Percentiles rank a stretch among this genome's conserved stretches.
Evolutionary conservation across 345 rosid species (phyloP).

Genomic region (Rhodamnia argentea): DNA sequence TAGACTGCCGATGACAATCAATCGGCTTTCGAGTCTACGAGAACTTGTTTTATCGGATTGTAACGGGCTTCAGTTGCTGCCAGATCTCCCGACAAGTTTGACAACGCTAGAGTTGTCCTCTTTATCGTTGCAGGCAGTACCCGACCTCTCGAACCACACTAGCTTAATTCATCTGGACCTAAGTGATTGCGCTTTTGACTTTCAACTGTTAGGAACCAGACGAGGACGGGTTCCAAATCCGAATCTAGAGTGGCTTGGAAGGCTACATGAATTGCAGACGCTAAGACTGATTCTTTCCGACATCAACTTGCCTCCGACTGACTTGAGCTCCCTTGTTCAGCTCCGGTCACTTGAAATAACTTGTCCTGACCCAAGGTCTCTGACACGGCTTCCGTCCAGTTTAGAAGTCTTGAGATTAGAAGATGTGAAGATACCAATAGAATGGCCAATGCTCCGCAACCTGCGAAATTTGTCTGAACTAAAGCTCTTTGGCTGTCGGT

Average conservation of each 20-base stretch:
- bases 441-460: background rate
- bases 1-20: background rate
- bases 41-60: background rate
- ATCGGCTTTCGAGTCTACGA: background rate
- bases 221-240: background rate
- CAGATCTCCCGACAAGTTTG: background rate
- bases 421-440: background rate
- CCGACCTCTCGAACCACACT: background rate
- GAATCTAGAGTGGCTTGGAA: background rate
- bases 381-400: background rate
- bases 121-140: background rate
- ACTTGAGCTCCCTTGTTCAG: background rate
- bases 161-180: background rate
- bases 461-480: background rate
- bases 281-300: background rate
- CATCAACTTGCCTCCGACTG: background rate
- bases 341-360: background rate
- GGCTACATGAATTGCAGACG: background rate
- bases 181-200: background rate
- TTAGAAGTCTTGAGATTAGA: rapidly evolving
- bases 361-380: background rate
- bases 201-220: rapidly evolving
- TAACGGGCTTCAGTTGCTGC: background rate
- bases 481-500: background rate
- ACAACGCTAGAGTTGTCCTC: background rate